phyloP scores from a whole-genome alignment of 306 rosid species.

The Lupinus albus region DNA sequence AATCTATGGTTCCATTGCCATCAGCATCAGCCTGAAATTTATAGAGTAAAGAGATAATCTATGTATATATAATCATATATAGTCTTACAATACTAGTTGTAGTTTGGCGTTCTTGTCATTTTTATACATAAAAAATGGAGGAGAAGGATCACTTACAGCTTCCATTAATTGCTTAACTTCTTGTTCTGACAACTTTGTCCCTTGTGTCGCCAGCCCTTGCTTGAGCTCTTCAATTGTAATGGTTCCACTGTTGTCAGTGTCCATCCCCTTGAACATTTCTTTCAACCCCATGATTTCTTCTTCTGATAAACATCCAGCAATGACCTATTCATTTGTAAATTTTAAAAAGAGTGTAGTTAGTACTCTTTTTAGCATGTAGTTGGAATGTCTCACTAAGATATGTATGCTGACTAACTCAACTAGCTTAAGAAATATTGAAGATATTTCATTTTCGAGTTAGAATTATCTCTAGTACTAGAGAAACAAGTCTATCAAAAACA shows the following conservation, averaged over 20 bases:
- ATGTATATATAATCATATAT: no score
- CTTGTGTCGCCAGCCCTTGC: constrained; percentile 86
- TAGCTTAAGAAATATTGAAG: no score
- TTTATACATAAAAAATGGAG: no score
- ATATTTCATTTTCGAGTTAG: no score
- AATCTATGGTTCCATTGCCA: constrained; percentile 93
- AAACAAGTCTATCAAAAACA: no score
- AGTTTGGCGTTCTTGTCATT: neutral
- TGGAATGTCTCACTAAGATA: no score
- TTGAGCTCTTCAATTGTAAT: constrained; percentile 90
- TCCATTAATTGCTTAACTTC: constrained; percentile 88
- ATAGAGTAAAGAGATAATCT: neutral
- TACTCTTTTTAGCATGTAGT: no score
- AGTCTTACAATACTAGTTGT: neutral
- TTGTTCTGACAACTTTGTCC: constrained; percentile 73
- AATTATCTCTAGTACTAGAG: no score
- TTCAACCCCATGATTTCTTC: no score
- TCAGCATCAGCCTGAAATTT: constrained; percentile 88
- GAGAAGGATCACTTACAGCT: constrained; percentile 58
- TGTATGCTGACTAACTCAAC: neutral
- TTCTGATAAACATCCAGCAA: constrained; percentile 91
- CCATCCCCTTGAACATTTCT: no score
- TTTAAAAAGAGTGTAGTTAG: neutral
- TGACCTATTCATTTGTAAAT: constrained; percentile 55
- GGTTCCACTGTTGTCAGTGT: no score